phyloP scores from a whole-genome alignment of 768 basidiomycete genomes.

The Tephrocybe rancida region DNA sequence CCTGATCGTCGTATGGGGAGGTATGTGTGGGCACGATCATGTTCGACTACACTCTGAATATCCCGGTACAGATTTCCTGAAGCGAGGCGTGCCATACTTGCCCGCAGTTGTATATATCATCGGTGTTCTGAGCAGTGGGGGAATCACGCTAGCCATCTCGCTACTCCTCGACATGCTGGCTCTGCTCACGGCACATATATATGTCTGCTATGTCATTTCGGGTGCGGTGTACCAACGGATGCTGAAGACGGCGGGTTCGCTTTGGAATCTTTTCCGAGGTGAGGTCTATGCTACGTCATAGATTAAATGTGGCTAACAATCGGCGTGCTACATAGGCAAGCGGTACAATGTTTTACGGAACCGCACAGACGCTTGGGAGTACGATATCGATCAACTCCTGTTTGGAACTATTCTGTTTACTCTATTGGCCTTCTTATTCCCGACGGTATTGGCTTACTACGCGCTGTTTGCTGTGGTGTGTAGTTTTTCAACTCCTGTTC shows the following conservation, averaged over 20 bases:
- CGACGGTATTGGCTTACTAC: slow-evolving; percentile 89
- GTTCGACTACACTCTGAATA: background rate
- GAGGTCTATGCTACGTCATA: background rate
- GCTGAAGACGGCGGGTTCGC: slow-evolving; percentile 56
- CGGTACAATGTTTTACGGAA: slow-evolving; percentile 84
- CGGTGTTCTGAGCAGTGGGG: slow-evolving; percentile 42
- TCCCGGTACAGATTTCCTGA: slow-evolving; percentile 24
- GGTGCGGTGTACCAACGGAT: slow-evolving; percentile 63
- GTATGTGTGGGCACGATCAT: slow-evolving; percentile 45
- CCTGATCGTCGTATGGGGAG: slow-evolving; percentile 68
- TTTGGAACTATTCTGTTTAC: slow-evolving; percentile 92
- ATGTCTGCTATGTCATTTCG: slow-evolving; percentile 67
- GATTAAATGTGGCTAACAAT: background rate
- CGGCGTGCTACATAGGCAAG: slow-evolving; percentile 61
- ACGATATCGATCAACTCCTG: slow-evolving; percentile 92
- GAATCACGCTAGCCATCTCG: slow-evolving; percentile 70
- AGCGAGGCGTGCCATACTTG: slow-evolving; percentile 27
- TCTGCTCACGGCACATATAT: slow-evolving; percentile 72
- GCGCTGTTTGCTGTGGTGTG: slow-evolving; percentile 71
- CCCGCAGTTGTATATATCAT: slow-evolving; percentile 32
- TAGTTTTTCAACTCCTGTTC: slow-evolving; percentile 48
- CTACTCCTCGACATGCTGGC: slow-evolving; percentile 66
- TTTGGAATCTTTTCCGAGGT: slow-evolving; percentile 95
- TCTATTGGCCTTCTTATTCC: slow-evolving; percentile 75
- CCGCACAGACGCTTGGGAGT: slow-evolving; percentile 89